Evolutionary conservation across 164 flowering plant species (phyloP), one percentile per base, ranked within the genome.

Genomic region (Vitis riparia): DNA sequence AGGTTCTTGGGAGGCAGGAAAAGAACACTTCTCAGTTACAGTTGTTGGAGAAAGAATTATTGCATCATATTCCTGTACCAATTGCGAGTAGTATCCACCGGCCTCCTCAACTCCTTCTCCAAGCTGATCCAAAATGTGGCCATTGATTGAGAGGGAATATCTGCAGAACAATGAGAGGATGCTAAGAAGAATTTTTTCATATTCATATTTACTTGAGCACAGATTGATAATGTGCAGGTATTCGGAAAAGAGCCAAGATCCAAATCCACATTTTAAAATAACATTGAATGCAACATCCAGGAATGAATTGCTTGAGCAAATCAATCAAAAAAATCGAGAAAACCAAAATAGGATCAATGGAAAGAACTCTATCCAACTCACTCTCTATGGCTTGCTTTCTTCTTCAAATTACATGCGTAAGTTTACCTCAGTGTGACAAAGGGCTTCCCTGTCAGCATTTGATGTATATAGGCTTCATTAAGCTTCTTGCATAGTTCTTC

Each of bases 371-470:
- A 27, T 65, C 13, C 32, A 17, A 58, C 12, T 67, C 52, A 12
- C 14, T 55, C 10, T 68, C 16, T 9, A 68, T 14, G 27, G 48
- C 57, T 23, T 58, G 1, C 27, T 23, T 23, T 23, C 27, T 23
- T 23, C 27, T 23, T 23, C 27, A 23, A 23, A 23, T 23, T 23
- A 23, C 27, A 23, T 1, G 27, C 27, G 1, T 23, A 0, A 9
- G n/a, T 51, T 44, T 73, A 95, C 98, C 98, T 92, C 3, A 91
- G 71, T 11, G 92, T 84, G n/a, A 89, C 74, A 52, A 90, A 88
- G 51, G 98, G 98, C 70, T 81, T 91, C 63, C 95, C 89, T 2
- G 92, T 88, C 32, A 89, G 81, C 91, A 95, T 95, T 63, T 76
- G 75, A 79, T 95, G 98, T 63, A 82, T 88, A 68, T 71, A 95